These are phyloP conservation scores for Trichophyton equinum DNA, from an alignment of 2,329 filamentous ascomycete genomes.

Conservation along the genomic window DNA sequence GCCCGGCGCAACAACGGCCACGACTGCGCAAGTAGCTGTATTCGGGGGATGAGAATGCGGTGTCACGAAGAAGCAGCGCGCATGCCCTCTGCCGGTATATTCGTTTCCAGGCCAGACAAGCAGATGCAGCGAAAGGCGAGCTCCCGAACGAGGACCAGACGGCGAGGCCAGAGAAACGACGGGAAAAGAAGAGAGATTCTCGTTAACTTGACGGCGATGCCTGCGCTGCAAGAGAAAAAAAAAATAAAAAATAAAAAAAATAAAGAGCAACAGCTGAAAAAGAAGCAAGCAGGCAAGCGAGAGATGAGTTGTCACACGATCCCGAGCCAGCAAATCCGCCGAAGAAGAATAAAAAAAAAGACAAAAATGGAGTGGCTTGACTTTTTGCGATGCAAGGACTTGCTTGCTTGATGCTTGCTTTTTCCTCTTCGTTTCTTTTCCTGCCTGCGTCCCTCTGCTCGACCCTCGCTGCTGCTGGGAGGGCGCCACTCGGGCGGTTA, in stretches of 20 bases:
- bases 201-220: too few species aligned
- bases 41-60: not conserved
- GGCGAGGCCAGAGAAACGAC: not conserved
- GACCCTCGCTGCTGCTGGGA: not conserved
- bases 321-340: not conserved
- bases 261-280: not conserved
- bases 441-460: not conserved
- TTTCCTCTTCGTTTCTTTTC: not conserved
- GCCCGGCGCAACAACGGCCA: not conserved
- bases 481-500: not conserved
- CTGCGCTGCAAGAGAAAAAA: not conserved
- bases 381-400: not conserved
- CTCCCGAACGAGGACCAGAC: not conserved
- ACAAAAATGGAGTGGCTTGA: not conserved
- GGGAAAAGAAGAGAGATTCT: too few species aligned
- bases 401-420: not conserved
- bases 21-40: not conserved
- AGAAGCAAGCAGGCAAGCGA: not conserved
- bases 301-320: conserved; percentile 4
- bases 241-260: not conserved
- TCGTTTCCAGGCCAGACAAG: not conserved
- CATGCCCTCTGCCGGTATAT: not conserved
- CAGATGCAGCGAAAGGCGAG: not conserved
- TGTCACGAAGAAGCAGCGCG: not conserved
- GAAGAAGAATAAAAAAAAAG: not conserved